Percentiles rank a stretch among this genome's conserved stretches.
phyloP scores from a whole-genome alignment of 495 filamentous ascomycete genomes.

The Trichoderma gamsii region DNA sequence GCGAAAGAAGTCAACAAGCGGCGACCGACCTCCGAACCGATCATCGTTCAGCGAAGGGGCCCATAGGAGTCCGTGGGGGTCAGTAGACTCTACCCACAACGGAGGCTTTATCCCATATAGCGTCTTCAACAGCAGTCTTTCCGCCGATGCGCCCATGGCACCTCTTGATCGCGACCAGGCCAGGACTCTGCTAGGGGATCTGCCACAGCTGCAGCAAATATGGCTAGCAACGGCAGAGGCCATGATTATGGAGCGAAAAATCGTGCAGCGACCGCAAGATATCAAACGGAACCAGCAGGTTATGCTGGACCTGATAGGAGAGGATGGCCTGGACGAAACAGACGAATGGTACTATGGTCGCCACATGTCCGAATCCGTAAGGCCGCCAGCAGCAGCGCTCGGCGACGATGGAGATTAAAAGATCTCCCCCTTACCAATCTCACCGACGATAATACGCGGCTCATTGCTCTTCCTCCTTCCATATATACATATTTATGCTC shows the following conservation, averaged over 20 bases:
- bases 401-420: slow-evolving; percentile 36
- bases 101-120: slow-evolving; percentile 24
- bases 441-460: too few species aligned
- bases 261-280: slow-evolving; percentile 44
- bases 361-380: slow-evolving; percentile 35
- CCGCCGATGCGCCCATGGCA: slow-evolving; percentile 50
- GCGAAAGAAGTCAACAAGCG: slow-evolving; percentile 41
- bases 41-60: slow-evolving; percentile 11
- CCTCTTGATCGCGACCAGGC: slow-evolving; percentile 40
- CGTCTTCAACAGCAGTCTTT: slow-evolving; percentile 46
- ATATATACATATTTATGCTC: slow-evolving; percentile 6
- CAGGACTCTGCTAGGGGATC: slow-evolving; percentile 42
- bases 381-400: slow-evolving; percentile 42
- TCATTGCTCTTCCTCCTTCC: not conserved
- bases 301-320: slow-evolving; percentile 47
- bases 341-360: slow-evolving; percentile 51
- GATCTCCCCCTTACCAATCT: too few species aligned
- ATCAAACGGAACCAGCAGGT: slow-evolving; percentile 49
- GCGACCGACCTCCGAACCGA: slow-evolving; percentile 18
- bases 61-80: slow-evolving; percentile 7
- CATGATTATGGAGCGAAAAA: slow-evolving; percentile 47
- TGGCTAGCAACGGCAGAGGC: slow-evolving; percentile 50
- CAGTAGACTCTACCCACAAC: slow-evolving; percentile 14
- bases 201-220: slow-evolving; percentile 43
- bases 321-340: slow-evolving; percentile 43